These are phyloP conservation scores for Kodamaea laetipori DNA, from an alignment of 805 yeast species.

Conservation along the genomic window DNA sequence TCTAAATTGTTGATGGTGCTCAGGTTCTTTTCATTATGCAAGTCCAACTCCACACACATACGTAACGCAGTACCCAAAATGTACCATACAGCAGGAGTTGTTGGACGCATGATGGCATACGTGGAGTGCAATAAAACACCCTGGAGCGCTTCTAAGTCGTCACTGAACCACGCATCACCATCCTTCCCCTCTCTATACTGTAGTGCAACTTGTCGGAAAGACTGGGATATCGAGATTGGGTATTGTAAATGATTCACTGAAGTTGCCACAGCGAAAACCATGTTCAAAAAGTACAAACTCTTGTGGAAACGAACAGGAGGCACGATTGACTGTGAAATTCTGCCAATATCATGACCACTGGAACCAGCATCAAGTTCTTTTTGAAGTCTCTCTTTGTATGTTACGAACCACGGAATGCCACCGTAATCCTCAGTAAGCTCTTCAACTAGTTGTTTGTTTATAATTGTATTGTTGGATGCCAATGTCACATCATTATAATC, in stretches of 20 bases:
- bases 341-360: conserved; percentile 14
- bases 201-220: conserved; percentile 69
- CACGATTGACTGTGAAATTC: conserved; percentile 36
- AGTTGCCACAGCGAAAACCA: conserved; percentile 79
- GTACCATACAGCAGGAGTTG: conserved; percentile 93
- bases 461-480: conserved; percentile 58
- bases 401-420: conserved; percentile 42
- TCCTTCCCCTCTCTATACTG: conserved; percentile 59
- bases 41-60: conserved; percentile 78
- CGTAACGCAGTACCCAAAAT: conserved; percentile 79
- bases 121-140: conserved; percentile 67
- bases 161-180: conserved; percentile 40
- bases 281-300: conserved; percentile 69
- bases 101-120: conserved; percentile 85
- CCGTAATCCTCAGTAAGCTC: conserved; percentile 2
- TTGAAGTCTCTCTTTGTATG: conserved; percentile 37
- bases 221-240: conserved; percentile 63
- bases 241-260: conserved; percentile 71
- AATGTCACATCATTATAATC: conserved; percentile 51
- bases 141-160: conserved; percentile 71
- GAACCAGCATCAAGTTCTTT: conserved; percentile 7
- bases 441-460: conserved; percentile 28
- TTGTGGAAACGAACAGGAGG: conserved; percentile 53
- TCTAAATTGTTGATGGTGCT: conserved; percentile 36
- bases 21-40: conserved; percentile 63